These are phyloP conservation scores for Kwoniella newhampshirensis DNA, from an alignment of 768 basidiomycete genomes.

Conservation along the genomic window DNA sequence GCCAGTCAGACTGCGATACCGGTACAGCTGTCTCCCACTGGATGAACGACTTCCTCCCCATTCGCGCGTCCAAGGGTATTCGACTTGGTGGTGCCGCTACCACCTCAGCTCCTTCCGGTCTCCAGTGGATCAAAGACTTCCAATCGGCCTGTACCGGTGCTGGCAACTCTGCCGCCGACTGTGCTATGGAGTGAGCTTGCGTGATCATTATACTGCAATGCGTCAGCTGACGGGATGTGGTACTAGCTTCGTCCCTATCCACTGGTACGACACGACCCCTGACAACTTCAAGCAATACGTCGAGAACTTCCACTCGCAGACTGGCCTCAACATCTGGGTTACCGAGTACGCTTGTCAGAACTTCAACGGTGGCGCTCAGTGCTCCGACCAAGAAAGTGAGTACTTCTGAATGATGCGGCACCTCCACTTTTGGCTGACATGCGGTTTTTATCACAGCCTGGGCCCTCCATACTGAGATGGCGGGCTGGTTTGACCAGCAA, in stretches of 20 bases:
- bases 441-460: slow-evolving; percentile 28
- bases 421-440: neutral
- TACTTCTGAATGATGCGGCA: slow-evolving; percentile 4
- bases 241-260: slow-evolving; percentile 59
- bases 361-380: slow-evolving; percentile 53
- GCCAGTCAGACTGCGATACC: slow-evolving; percentile 66
- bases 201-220: no score
- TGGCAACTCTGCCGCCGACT: slow-evolving; percentile 43
- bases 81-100: slow-evolving; percentile 65
- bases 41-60: slow-evolving; percentile 64
- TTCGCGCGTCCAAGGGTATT: slow-evolving; percentile 61
- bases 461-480: slow-evolving; percentile 50
- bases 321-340: slow-evolving; percentile 42
- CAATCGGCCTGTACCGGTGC: slow-evolving; percentile 56
- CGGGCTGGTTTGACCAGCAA: slow-evolving; percentile 50
- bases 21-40: slow-evolving; percentile 61
- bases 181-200: slow-evolving; percentile 51
- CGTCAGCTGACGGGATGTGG: no score
- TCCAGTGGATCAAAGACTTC: slow-evolving; percentile 67
- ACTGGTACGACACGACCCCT: slow-evolving; percentile 66
- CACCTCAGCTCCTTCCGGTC: slow-evolving; percentile 63
- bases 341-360: slow-evolving; percentile 54
- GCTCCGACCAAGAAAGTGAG: slow-evolving; percentile 41
- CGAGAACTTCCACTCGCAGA: slow-evolving; percentile 44
- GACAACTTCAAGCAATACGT: slow-evolving; percentile 62